Evolutionary conservation across 2,329 filamentous ascomycete species (phyloP).

Genomic region (Colletotrichum sp.): DNA sequence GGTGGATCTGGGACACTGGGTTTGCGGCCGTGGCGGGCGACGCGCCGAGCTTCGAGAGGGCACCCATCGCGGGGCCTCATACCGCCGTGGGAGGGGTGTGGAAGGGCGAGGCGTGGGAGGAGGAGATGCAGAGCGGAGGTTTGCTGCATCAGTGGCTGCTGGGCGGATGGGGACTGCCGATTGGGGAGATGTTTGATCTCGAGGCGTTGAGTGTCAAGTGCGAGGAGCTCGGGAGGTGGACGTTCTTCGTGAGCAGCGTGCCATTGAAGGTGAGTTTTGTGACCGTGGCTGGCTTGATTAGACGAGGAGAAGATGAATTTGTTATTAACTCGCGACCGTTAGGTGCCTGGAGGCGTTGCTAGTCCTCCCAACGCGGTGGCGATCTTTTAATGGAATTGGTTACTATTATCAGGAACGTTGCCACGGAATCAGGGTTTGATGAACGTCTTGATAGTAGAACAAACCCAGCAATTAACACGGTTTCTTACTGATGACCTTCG

Average conservation of each 20-base stretch:
- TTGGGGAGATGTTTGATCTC: slow-evolving; percentile 54
- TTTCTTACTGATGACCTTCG: not conserved
- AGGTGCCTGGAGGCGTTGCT: slow-evolving; percentile 40
- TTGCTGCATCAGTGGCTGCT: slow-evolving; percentile 45
- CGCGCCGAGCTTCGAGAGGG: slow-evolving; percentile 47
- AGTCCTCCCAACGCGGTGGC: slow-evolving; percentile 43
- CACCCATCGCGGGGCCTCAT: slow-evolving; percentile 36
- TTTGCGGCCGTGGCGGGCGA: slow-evolving; percentile 51
- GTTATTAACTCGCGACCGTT: not conserved
- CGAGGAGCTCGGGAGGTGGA: slow-evolving; percentile 33
- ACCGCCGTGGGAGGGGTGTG: slow-evolving; percentile 3
- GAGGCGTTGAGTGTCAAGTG: slow-evolving; percentile 42
- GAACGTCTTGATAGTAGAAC: not conserved
- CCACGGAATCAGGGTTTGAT: not conserved
- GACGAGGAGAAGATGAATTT: not conserved
- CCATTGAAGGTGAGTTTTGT: slow-evolving; percentile 33
- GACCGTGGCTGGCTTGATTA: not conserved
- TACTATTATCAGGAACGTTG: not conserved
- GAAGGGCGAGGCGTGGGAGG: slow-evolving; percentile 23
- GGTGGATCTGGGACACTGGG: slow-evolving; percentile 50
- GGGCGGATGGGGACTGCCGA: slow-evolving; percentile 56
- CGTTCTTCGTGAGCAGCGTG: slow-evolving; percentile 45
- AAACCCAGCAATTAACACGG: not conserved
- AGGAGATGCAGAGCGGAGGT: slow-evolving; percentile 11
- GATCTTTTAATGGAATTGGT: slow-evolving; percentile 28